A percentile compares a stretch with the other conserved stretches of the same genome.
Conservation (phyloP, 208 protist species). For the Naegleria lovaniensis region DNA sequence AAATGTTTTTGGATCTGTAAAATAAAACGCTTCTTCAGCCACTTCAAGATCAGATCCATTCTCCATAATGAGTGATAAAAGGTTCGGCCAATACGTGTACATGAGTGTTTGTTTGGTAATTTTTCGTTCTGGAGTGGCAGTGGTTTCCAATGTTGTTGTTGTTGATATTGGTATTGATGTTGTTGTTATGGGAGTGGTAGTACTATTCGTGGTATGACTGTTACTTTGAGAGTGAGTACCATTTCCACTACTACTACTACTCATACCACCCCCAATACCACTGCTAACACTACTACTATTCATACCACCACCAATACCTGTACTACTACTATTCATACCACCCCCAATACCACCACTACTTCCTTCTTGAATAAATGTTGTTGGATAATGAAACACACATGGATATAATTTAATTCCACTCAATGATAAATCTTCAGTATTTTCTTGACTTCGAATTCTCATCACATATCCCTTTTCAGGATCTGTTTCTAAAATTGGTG, state of each 20-base stretch:
- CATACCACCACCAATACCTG: too few relatives aligned
- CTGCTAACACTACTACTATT: too few relatives aligned
- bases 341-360: too few relatives aligned
- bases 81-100: neutral
- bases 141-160: too few relatives aligned
- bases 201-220: neutral
- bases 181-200: neutral
- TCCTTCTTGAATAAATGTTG: neutral
- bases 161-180: neutral
- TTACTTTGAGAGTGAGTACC: too few relatives aligned
- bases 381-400: constrained; percentile 18
- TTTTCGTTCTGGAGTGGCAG: too few relatives aligned
- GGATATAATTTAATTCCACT: neutral
- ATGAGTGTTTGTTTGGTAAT: neutral
- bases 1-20: neutral
- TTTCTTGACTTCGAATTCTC: neutral
- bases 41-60: neutral
- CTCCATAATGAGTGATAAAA: constrained; percentile 8
- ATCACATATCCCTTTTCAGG: neutral
- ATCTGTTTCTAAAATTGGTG: neutral
- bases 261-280: too few relatives aligned
- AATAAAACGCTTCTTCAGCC: neutral
- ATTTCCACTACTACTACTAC: too few relatives aligned
- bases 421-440: neutral
- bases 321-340: too few relatives aligned